These are phyloP conservation scores for Leucosporidium creatinivorum DNA, from an alignment of 768 basidiomycete genomes.

Conservation along the genomic window DNA sequence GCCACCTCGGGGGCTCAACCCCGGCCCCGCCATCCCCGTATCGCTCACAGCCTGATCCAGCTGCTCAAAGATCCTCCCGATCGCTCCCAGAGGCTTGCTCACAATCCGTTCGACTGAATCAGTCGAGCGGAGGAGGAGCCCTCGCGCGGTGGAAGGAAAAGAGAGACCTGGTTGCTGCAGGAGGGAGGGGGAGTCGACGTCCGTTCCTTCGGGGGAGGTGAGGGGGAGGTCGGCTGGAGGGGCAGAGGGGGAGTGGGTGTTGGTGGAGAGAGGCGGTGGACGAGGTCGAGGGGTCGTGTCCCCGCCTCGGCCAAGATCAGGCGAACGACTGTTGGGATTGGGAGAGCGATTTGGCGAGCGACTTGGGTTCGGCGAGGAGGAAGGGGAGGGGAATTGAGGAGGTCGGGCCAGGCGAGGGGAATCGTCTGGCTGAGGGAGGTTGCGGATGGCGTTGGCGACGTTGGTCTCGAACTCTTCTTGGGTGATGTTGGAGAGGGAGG, in stretches of 20 bases:
- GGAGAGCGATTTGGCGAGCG: neutral
- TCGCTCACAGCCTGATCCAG: slow-evolving; percentile 16
- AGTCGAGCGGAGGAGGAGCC: slow-evolving; percentile 27
- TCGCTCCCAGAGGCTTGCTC: slow-evolving; percentile 37
- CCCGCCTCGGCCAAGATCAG: neutral
- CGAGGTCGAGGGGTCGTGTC: neutral
- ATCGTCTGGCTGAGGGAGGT: slow-evolving; percentile 19
- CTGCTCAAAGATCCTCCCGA: slow-evolving; percentile 38
- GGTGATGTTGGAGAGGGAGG: slow-evolving; percentile 84
- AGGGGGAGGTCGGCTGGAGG: neutral
- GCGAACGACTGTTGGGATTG: neutral
- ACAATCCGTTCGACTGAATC: slow-evolving; percentile 35
- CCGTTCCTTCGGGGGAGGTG: neutral
- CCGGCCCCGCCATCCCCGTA: neutral
- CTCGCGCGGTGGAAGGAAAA: slow-evolving; percentile 14
- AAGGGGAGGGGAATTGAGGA: neutral
- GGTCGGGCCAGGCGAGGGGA: slow-evolving; percentile 15
- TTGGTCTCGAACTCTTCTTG: slow-evolving; percentile 86
- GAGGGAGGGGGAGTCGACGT: slow-evolving; percentile 16
- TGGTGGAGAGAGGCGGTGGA: neutral
- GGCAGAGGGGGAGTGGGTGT: slow-evolving; percentile 1
- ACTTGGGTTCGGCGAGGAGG: neutral
- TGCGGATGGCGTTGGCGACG: slow-evolving; percentile 32
- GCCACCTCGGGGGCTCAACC: neutral
- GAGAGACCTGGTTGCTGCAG: neutral